Percentiles rank a stretch among this genome's conserved stretches.
phyloP scores from a whole-genome alignment of 2,329 filamentous ascomycete genomes.

The Aspergillus uvarum region DNA sequence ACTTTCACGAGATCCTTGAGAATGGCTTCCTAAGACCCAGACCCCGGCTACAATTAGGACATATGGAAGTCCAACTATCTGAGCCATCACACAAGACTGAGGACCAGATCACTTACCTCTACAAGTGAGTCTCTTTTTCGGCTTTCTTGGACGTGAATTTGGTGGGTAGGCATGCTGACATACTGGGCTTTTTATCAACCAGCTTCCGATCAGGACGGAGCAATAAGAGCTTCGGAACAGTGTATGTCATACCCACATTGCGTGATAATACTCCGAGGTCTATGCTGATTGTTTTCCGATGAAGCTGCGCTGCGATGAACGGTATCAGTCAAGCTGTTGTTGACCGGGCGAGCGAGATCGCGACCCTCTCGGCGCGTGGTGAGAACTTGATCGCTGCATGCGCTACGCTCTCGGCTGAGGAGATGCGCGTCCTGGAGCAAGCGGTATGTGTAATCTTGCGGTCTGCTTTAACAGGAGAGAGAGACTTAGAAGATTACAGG shows the following conservation, averaged over 20 bases:
- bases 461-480: background rate
- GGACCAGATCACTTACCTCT: slow-evolving; percentile 65
- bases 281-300: background rate
- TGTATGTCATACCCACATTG: slow-evolving; percentile 36
- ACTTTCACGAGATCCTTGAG: slow-evolving; percentile 61
- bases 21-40: slow-evolving; percentile 51
- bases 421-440: slow-evolving; percentile 64
- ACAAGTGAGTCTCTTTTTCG: slow-evolving; percentile 50
- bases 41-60: slow-evolving; percentile 52
- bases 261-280: background rate
- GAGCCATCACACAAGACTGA: slow-evolving; percentile 44
- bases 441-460: slow-evolving; percentile 52
- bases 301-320: slow-evolving; percentile 77
- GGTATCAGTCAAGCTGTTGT: slow-evolving; percentile 73
- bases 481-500: slow-evolving; percentile 11
- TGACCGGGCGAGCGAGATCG: slow-evolving; percentile 71
- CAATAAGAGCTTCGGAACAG: slow-evolving; percentile 77
- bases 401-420: slow-evolving; percentile 62
- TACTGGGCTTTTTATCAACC: background rate
- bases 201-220: slow-evolving; percentile 64
- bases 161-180: background rate
- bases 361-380: slow-evolving; percentile 65
- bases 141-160: background rate
- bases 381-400: slow-evolving; percentile 76
- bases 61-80: slow-evolving; percentile 58